Percentiles rank a stretch among this genome's conserved stretches.
Evolutionary conservation across 345 rosid species (phyloP).

Genomic region (Anastatica hierochuntica): DNA sequence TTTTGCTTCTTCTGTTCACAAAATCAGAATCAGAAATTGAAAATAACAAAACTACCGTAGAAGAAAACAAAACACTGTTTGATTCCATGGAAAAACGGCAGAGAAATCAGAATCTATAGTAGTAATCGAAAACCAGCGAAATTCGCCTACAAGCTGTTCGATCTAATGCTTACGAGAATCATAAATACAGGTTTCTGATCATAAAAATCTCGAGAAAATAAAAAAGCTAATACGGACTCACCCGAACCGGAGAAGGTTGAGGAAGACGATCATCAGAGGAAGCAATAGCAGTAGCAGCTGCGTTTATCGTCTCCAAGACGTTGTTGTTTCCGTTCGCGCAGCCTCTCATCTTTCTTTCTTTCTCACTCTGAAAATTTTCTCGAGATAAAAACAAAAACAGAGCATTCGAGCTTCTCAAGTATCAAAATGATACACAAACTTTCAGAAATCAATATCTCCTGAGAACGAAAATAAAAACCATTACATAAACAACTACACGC

Average conservation of each 20-base stretch:
- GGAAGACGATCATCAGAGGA: conserved; percentile 59
- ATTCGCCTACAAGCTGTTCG: conserved; percentile 3
- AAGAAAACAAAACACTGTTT: too few relatives aligned
- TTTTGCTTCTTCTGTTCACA: conserved; percentile 43
- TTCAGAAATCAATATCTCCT: background rate
- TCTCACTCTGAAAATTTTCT: conserved; percentile 7
- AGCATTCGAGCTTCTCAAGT: conserved; percentile 22
- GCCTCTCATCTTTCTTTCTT: conserved; percentile 37
- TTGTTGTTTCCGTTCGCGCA: conserved; percentile 31
- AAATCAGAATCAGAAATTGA: background rate
- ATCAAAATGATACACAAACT: background rate
- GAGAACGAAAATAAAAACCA: background rate
- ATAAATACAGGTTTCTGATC: background rate
- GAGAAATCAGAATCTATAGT: conserved; percentile 3
- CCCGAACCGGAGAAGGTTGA: conserved; percentile 33
- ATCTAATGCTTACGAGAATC: conserved; percentile 13
- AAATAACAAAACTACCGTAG: too few relatives aligned
- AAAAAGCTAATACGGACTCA: background rate
- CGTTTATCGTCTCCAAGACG: conserved; percentile 61
- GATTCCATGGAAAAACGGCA: background rate
- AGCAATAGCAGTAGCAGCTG: conserved; percentile 87
- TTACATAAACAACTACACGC: conserved; percentile 11
- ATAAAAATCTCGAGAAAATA: background rate
- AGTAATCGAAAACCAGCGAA: background rate
- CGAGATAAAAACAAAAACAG: conserved; percentile 23